Evolutionary conservation across 257 asterid genomes (phyloP).

Genomic region (Coffea canephora): DNA sequence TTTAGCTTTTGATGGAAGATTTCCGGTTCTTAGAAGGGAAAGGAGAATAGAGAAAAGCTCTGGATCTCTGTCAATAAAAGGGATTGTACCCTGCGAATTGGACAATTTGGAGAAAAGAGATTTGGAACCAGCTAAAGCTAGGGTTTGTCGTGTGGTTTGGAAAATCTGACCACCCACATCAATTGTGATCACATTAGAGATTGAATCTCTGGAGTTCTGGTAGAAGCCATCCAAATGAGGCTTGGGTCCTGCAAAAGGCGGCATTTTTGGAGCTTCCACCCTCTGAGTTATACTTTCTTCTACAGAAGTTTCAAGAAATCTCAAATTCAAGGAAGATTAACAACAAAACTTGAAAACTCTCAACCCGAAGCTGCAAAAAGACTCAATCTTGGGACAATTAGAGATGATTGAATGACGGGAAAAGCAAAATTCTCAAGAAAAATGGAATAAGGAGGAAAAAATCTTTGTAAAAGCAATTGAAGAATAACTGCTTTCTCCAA

Average conservation of each 20-base stretch:
- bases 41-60: constrained; percentile 74
- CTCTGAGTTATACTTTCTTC: not conserved
- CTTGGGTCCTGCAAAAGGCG: constrained; percentile 54
- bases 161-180: constrained; percentile 94
- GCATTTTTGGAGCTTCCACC: constrained; percentile 37
- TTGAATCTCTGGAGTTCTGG: constrained; percentile 30
- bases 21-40: constrained; percentile 85
- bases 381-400: not conserved
- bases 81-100: constrained; percentile 30
- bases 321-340: constrained; percentile 1
- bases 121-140: constrained; percentile 62
- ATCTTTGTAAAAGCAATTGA: not conserved
- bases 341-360: not conserved
- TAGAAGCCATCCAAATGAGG: constrained; percentile 27
- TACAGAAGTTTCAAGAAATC: not conserved
- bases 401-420: not conserved
- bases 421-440: not conserved
- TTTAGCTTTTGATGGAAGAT: constrained; percentile 81
- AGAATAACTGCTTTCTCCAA: not conserved
- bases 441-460: not conserved
- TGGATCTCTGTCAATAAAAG: constrained; percentile 86
- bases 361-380: not conserved
- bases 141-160: constrained; percentile 87
- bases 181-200: constrained; percentile 59
- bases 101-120: constrained; percentile 62